phyloP scores from a whole-genome alignment of 2,329 filamentous ascomycete genomes.

The Aureobasidium sp. region DNA sequence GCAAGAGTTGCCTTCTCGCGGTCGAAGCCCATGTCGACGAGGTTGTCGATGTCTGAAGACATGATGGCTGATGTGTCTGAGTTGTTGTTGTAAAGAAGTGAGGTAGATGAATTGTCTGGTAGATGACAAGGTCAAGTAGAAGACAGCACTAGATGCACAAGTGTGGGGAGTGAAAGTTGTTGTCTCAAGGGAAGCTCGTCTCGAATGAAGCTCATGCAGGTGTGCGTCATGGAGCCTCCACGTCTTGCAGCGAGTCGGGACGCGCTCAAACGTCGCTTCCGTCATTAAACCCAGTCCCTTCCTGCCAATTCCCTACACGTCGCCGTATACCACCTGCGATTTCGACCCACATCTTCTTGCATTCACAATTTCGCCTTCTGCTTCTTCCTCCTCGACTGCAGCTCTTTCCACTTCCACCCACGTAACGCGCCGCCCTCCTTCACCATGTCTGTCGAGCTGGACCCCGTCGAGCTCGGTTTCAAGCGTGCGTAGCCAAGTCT shows the following conservation, averaged over 20 bases:
- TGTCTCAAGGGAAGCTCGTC: not conserved
- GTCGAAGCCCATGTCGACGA: conserved; percentile 71
- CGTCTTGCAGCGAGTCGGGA: not conserved
- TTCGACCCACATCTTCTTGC: not conserved
- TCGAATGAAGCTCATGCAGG: not conserved
- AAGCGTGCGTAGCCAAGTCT: conserved; percentile 58
- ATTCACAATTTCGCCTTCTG: not conserved
- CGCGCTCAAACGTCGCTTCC: conserved; percentile 2
- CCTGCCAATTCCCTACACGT: not conserved
- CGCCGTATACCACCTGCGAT: conserved; percentile 1
- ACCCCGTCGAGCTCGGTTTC: conserved; percentile 87
- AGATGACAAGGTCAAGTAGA: not conserved
- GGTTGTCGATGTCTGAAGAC: conserved; percentile 50
- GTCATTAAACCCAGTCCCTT: conserved; percentile 4
- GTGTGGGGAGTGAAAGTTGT: conserved; percentile 1
- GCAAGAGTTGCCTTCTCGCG: conserved; percentile 74
- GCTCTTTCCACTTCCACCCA: not conserved
- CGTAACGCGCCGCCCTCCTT: not conserved
- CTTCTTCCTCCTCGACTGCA: not conserved
- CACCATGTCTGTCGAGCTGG: conserved; percentile 90
- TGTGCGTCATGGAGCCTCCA: not conserved
- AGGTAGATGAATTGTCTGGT: not conserved
- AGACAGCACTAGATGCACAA: not conserved
- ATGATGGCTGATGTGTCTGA: conserved; percentile 27
- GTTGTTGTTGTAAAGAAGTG: not conserved